Percentiles rank a stretch among this genome's conserved stretches.
Evolutionary conservation across 495 filamentous ascomycete genomes (phyloP).

Genomic region (Talaromyces trachyspermus): DNA sequence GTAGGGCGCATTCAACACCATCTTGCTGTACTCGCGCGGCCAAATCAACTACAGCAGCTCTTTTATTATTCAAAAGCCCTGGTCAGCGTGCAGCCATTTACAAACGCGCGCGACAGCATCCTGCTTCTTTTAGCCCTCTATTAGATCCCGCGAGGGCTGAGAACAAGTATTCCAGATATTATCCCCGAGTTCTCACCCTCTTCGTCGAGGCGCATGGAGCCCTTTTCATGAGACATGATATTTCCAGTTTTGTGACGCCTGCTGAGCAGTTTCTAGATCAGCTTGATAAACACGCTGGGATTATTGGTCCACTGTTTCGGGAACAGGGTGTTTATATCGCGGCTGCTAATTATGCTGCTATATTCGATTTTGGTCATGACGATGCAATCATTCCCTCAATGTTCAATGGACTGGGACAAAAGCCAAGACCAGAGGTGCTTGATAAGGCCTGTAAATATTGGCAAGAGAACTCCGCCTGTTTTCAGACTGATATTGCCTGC

Average conservation of each 20-base stretch:
- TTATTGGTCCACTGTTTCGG: conserved; percentile 51
- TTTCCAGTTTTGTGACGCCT: conserved; percentile 38
- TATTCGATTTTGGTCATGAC: conserved; percentile 55
- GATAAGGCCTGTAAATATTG: conserved; percentile 2
- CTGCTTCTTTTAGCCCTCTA: conserved; percentile 60
- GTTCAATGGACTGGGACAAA: conserved; percentile 27
- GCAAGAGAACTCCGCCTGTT: neutral
- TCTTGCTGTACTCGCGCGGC: conserved; percentile 71
- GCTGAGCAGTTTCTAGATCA: conserved; percentile 41
- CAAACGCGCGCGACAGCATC: conserved; percentile 60
- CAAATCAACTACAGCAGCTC: conserved; percentile 64
- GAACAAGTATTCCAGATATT: conserved; percentile 23
- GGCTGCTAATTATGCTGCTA: conserved; percentile 44
- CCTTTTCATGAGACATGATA: conserved; percentile 51
- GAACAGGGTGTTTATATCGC: conserved; percentile 52
- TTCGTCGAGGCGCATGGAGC: conserved; percentile 61
- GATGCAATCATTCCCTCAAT: conserved; percentile 35
- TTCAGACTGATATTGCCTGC: neutral
- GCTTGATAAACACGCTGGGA: conserved; percentile 53
- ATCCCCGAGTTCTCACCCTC: conserved; percentile 32
- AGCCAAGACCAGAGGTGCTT: neutral
- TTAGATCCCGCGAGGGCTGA: conserved; percentile 10
- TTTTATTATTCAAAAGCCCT: conserved; percentile 61
- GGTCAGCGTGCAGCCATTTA: conserved; percentile 44
- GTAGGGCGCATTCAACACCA: conserved; percentile 79